phyloP scores from a whole-genome alignment of 2,329 filamentous ascomycete species.

The Falciphora oryzae region DNA sequence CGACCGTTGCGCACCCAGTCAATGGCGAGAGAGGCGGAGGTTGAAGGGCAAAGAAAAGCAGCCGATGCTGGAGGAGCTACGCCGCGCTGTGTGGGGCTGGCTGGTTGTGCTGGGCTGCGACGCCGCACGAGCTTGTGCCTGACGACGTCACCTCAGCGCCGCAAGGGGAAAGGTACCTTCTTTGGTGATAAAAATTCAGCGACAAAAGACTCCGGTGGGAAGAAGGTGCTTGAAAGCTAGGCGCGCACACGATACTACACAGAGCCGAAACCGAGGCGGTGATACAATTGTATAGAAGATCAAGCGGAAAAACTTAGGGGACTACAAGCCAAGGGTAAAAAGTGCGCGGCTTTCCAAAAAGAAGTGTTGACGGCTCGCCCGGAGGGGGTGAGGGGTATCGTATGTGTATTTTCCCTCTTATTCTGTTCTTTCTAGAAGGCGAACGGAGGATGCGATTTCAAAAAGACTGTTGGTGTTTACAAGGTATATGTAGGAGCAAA shows the following conservation, averaged over 20 bases:
- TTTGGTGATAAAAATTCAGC: background rate
- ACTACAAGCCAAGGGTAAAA: background rate
- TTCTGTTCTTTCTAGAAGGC: background rate
- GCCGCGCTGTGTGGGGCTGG: background rate
- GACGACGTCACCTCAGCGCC: background rate
- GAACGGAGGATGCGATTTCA: background rate
- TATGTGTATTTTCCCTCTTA: background rate
- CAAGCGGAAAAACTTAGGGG: background rate
- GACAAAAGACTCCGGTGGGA: background rate
- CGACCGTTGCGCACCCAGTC: background rate
- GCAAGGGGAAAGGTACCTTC: background rate
- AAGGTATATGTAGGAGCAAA: background rate
- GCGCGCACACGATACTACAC: too few species aligned
- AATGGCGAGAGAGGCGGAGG: background rate
- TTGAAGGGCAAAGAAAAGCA: background rate
- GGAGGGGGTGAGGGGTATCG: too few species aligned
- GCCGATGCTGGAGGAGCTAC: background rate
- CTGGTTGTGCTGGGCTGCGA: background rate
- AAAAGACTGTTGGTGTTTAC: background rate
- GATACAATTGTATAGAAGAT: background rate
- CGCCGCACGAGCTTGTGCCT: background rate
- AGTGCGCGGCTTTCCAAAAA: background rate
- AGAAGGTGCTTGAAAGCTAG: background rate
- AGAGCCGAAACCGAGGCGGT: too few species aligned
- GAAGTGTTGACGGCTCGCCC: background rate